A percentile compares a stretch with the other conserved stretches of the same genome.
Conservation (phyloP, 2,329 filamentous ascomycete genomes). For the Fusarium succisae region DNA sequence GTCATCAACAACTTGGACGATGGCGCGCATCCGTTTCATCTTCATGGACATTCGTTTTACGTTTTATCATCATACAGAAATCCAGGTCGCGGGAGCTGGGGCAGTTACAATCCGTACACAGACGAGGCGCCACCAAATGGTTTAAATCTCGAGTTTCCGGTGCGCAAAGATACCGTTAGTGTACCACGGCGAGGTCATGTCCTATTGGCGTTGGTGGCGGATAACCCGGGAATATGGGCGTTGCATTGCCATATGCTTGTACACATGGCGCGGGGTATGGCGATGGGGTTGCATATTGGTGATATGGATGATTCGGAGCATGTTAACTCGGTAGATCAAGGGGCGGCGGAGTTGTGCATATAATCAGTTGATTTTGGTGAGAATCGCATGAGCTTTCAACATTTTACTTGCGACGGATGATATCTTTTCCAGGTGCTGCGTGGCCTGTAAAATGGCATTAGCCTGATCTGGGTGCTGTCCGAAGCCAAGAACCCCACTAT, state of each 20-base stretch:
- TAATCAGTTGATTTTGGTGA: not conserved
- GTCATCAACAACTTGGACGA: not conserved
- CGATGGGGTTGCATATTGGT: not conserved
- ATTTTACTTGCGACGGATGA: not conserved
- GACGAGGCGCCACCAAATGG: not conserved
- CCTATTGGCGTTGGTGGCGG: not conserved
- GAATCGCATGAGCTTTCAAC: rapidly evolving
- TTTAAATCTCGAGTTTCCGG: rapidly evolving
- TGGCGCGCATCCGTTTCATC: constrained; percentile 1
- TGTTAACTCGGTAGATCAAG: rapidly evolving
- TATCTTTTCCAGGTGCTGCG: not conserved
- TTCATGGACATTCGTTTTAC: constrained; percentile 1
- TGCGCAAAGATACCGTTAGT: not conserved
- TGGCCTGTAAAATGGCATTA: not conserved
- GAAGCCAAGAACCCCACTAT: not conserved
- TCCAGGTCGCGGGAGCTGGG: not conserved
- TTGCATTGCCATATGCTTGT: constrained; percentile 18
- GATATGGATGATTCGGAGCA: not conserved
- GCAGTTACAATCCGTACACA: not conserved
- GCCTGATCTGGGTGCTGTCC: not conserved
- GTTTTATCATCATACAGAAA: not conserved
- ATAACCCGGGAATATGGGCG: constrained; percentile 10
- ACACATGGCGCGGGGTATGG: constrained; percentile 16
- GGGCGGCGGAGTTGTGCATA: not conserved
- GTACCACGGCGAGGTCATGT: constrained; percentile 2